A percentile compares a stretch with the other conserved stretches of the same genome.
phyloP scores from a whole-genome alignment of 2,329 filamentous ascomycete genomes.

The Microcyclosporella mali region DNA sequence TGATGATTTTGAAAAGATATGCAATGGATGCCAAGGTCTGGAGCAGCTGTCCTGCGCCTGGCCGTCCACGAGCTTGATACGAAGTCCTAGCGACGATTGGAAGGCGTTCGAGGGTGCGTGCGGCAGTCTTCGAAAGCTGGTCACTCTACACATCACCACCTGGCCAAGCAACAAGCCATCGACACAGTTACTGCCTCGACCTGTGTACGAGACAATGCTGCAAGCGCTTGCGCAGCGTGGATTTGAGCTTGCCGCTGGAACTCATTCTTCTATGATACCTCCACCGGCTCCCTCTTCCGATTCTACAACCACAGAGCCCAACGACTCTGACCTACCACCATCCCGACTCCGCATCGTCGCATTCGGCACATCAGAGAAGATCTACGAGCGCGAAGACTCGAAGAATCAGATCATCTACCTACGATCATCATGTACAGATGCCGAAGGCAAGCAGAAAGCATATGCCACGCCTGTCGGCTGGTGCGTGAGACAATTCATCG shows the following conservation, averaged over 20 bases:
- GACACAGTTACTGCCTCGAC: constrained; percentile 35
- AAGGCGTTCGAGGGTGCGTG: constrained; percentile 34
- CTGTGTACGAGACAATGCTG: constrained; percentile 42
- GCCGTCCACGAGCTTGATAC: constrained; percentile 40
- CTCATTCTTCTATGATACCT: background rate
- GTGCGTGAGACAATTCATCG: constrained; percentile 42
- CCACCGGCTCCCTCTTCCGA: background rate
- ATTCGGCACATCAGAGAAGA: constrained; percentile 42
- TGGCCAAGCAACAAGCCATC: constrained; percentile 43
- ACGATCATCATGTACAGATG: constrained; percentile 38
- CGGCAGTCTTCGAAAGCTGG: constrained; percentile 32
- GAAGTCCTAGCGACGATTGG: constrained; percentile 38
- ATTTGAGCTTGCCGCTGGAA: constrained; percentile 21
- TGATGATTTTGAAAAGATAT: constrained; percentile 41
- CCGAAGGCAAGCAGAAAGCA: constrained; percentile 36
- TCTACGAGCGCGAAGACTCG: constrained; percentile 43
- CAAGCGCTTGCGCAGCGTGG: constrained; percentile 23
- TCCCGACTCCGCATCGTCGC: constrained; percentile 40
- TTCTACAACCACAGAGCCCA: too few relatives aligned
- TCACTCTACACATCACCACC: constrained; percentile 44
- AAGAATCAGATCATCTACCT: constrained; percentile 44
- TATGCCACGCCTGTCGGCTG: constrained; percentile 42
- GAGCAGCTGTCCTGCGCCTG: constrained; percentile 45
- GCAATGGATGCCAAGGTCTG: constrained; percentile 38
- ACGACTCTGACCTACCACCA: constrained; percentile 5